phyloP scores from a whole-genome alignment of 176 grass and related monocot species.

The Aegilops tauschii region DNA sequence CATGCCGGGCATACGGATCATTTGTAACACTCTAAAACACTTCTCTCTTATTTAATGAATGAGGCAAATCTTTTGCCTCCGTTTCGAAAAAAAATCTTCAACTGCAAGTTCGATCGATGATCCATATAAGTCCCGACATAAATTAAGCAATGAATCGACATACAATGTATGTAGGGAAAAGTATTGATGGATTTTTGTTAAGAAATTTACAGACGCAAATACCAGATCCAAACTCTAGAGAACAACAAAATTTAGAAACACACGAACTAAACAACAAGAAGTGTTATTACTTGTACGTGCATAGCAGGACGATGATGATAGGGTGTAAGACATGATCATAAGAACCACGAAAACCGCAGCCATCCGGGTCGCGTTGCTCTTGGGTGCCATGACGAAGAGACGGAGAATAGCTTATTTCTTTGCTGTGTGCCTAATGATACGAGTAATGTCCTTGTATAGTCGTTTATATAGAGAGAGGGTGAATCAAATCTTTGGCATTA shows the following conservation, averaged over 20 bases:
- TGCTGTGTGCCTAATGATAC: not conserved
- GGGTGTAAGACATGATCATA: not conserved
- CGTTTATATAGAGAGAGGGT: not conserved
- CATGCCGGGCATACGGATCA: too few relatives aligned
- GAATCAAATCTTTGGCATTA: not conserved
- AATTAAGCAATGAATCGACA: not conserved
- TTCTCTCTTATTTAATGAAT: too few relatives aligned
- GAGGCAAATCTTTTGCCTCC: too few relatives aligned
- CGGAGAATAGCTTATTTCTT: not conserved
- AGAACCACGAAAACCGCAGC: not conserved
- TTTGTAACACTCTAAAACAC: too few relatives aligned
- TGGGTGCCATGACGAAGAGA: not conserved
- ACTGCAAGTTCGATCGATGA: not conserved
- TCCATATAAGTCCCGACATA: not conserved
- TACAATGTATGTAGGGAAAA: not conserved
- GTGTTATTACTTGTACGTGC: not conserved
- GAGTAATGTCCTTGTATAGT: not conserved
- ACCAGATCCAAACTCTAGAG: not conserved
- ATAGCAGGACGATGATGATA: not conserved
- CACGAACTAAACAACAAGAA: not conserved
- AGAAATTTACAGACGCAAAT: not conserved
- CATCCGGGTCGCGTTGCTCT: not conserved
- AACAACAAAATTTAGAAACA: not conserved
- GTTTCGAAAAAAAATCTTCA: too few relatives aligned
- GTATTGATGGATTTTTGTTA: not conserved